Evolutionary conservation across 352 stramenopile species (phyloP).

Genomic region (Thalassiosira hispida): DNA sequence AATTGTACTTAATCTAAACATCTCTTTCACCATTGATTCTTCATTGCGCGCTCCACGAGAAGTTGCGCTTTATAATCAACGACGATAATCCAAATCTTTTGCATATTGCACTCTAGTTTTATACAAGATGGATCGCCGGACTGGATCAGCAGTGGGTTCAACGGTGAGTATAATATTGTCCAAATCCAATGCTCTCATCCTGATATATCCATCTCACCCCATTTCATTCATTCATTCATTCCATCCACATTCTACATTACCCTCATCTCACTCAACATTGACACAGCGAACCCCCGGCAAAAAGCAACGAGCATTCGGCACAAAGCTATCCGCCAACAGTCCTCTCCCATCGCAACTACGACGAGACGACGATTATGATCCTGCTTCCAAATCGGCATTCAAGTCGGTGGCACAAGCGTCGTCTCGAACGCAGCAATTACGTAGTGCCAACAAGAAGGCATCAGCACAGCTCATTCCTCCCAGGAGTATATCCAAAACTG

Average conservation of each 20-base stretch:
- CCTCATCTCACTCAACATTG: not conserved
- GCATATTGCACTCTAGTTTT: no score
- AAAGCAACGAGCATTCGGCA: constrained; percentile 39
- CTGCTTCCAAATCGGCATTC: constrained; percentile 24
- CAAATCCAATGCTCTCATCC: no score
- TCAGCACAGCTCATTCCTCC: not conserved
- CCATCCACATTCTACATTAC: not conserved
- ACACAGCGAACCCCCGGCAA: constrained; percentile 4
- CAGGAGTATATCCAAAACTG: not conserved
- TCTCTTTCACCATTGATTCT: no score
- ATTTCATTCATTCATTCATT: not conserved
- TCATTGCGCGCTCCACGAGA: no score
- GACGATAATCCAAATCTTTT: no score
- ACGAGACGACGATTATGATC: not conserved
- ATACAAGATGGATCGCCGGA: no score
- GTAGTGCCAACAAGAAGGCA: constrained; percentile 8
- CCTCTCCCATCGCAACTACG: constrained; percentile 26
- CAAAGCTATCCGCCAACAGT: constrained; percentile 45
- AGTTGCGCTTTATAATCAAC: no score
- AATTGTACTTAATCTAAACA: no score
- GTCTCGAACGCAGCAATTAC: not conserved
- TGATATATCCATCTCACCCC: no score
- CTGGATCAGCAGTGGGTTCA: no score
- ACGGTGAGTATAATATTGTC: no score
- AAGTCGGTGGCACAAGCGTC: no score